Base-by-base conservation (phyloP, 805 yeast genomes). In the Kodamaea kaohsiungensis region DNA sequence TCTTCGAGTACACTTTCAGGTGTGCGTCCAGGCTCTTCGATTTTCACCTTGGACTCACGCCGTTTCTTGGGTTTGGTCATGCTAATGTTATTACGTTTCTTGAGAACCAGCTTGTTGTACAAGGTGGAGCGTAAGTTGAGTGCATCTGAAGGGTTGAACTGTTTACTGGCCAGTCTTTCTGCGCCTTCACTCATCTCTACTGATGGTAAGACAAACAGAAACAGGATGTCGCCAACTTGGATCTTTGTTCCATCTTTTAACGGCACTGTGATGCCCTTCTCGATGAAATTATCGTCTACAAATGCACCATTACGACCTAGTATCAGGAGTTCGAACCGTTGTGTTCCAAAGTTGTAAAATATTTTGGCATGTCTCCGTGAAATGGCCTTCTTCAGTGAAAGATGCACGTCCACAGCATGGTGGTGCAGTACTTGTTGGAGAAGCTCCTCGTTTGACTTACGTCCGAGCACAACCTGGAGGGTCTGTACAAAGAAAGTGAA, bases 401-500 rank as follows among this genome's bases (percentile, higher is more conserved):
- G 72, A 73, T 95, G 97, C 43, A 95, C 97, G 72, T 93, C 99
- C 9, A 93, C 89, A 3, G 89, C 81, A 62, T 88, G 87, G 51
- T 78, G 83, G 59, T 87, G 87, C 48, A 47, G 48, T 4, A 19
- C 30, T 53, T 86, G 83, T 62, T 87, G 93, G 25, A 69, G 58
- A n/a, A 67, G 59, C 43, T 73, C 77, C 50, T 73, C 76, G 57
- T 65, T 65, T 8, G 92, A 88, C 55, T 89, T 81, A 61, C 99
- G 80, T n/a, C 99, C 99, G 45, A 95, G 76, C 7, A 93, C 82
- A 1, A 93, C 97, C 69, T 95, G 98, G 65, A 95, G 78, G 1
- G 99, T 95, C 72, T 95, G 99, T 9, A 95, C 97, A 63, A 93
- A 95, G 66, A 95, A 95, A 2, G 97, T 92, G 68, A 88, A 93